Evolutionary conservation across 805 yeast genomes (phyloP).

Genomic region (Nakazawaea sp.): DNA sequence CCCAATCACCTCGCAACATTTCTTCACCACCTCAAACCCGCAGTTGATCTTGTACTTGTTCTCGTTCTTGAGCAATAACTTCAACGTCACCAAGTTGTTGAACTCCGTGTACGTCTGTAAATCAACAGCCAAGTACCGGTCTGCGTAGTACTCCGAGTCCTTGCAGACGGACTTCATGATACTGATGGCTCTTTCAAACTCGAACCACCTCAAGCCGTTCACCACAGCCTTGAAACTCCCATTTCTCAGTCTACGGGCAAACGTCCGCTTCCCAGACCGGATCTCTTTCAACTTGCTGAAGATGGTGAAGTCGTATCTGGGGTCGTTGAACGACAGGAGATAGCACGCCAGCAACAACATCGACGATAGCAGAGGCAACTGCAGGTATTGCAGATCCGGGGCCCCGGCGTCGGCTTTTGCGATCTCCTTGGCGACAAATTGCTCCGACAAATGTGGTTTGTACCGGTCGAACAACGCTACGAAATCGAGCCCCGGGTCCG

Average conservation of each 20-base stretch:
- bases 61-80: slow-evolving; percentile 50
- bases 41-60: slow-evolving; percentile 77
- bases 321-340: slow-evolving; percentile 72
- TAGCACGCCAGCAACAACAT: slow-evolving; percentile 77
- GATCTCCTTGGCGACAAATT: neutral
- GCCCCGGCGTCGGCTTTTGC: neutral
- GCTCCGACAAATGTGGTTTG: slow-evolving; percentile 1
- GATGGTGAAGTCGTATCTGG: slow-evolving; percentile 57
- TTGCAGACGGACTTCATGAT: slow-evolving; percentile 66
- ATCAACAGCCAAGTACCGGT: slow-evolving; percentile 15
- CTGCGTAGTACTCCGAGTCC: slow-evolving; percentile 26
- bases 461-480: slow-evolving; percentile 3
- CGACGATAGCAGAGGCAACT: slow-evolving; percentile 36
- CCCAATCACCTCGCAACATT: slow-evolving; percentile 54
- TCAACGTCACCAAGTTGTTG: slow-evolving; percentile 52
- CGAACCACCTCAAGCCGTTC: slow-evolving; percentile 62
- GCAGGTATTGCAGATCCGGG: neutral
- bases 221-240: slow-evolving; percentile 48
- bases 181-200: slow-evolving; percentile 73
- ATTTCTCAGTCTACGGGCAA: slow-evolving; percentile 34
- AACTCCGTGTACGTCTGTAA: slow-evolving; percentile 48
- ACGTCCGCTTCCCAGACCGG: slow-evolving; percentile 28
- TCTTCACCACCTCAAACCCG: slow-evolving; percentile 56
- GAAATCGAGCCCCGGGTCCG: neutral
- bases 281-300: slow-evolving; percentile 60